These are phyloP conservation scores for Prosopis cineraria DNA, from an alignment of 306 rosid species.

Conservation along the genomic window DNA sequence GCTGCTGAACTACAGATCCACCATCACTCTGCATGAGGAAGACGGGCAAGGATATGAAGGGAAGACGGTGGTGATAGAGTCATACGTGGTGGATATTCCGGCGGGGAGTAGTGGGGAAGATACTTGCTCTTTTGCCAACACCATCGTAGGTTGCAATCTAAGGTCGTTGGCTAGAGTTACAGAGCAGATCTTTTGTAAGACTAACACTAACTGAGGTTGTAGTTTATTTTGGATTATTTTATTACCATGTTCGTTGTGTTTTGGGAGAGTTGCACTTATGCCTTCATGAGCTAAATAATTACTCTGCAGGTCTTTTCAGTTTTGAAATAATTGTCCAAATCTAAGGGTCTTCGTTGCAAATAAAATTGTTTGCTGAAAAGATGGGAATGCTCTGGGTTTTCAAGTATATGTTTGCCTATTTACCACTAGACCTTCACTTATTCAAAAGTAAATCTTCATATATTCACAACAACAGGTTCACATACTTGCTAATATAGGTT, in stretches of 20 bases:
- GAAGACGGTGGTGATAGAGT: slow-evolving; percentile 59
- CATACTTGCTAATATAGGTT: too few relatives aligned
- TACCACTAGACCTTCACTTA: too few relatives aligned
- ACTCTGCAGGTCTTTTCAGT: too few relatives aligned
- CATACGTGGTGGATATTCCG: slow-evolving; percentile 71
- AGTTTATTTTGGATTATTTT: neutral
- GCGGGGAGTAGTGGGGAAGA: slow-evolving; percentile 57
- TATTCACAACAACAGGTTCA: too few relatives aligned
- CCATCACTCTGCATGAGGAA: slow-evolving; percentile 51
- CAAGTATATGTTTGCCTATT: too few relatives aligned
- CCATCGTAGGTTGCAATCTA: slow-evolving; percentile 61
- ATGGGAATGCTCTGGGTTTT: too few relatives aligned
- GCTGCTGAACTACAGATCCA: slow-evolving; percentile 61
- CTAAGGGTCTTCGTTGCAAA: too few relatives aligned
- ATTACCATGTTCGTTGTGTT: neutral
- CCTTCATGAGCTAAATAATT: too few relatives aligned
- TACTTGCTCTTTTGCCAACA: slow-evolving; percentile 57
- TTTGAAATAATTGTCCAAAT: too few relatives aligned
- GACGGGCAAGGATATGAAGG: slow-evolving; percentile 30
- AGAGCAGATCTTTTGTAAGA: slow-evolving; percentile 32
- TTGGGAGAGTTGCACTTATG: too few relatives aligned
- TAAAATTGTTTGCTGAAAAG: too few relatives aligned
- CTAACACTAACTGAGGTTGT: neutral
- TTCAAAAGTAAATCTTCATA: too few relatives aligned
- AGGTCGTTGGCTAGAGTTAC: slow-evolving; percentile 55